These are phyloP conservation scores for Aspergillus haitiensis DNA, from an alignment of 495 filamentous ascomycete species.

Conservation along the genomic window DNA sequence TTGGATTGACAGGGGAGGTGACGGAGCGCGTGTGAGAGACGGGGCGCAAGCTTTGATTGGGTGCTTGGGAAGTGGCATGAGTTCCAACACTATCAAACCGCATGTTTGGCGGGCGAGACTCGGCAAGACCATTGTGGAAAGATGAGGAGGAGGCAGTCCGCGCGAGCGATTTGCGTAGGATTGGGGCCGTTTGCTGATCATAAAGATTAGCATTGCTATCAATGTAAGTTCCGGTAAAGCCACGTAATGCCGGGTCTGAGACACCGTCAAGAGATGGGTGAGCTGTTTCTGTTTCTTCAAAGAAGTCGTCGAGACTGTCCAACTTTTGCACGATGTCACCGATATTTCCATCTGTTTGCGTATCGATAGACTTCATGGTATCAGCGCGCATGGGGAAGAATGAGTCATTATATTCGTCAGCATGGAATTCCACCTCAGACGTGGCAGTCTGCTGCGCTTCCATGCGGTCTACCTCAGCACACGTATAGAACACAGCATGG, in stretches of 20 bases:
- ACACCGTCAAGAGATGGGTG: slow-evolving; percentile 45
- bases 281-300: slow-evolving; percentile 64
- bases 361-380: slow-evolving; percentile 91
- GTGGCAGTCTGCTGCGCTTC: slow-evolving; percentile 63
- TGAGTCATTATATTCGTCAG: slow-evolving; percentile 78
- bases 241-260: slow-evolving; percentile 57
- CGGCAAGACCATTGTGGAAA: slow-evolving; percentile 86
- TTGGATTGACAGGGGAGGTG: slow-evolving; percentile 65
- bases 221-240: slow-evolving; percentile 62
- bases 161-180: slow-evolving; percentile 77
- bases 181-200: slow-evolving; percentile 90
- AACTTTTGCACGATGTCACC: slow-evolving; percentile 87
- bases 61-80: slow-evolving; percentile 47
- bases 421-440: slow-evolving; percentile 87
- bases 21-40: slow-evolving; percentile 69
- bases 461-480: slow-evolving; percentile 60
- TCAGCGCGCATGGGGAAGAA: slow-evolving; percentile 81
- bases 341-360: slow-evolving; percentile 71
- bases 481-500: slow-evolving; percentile 95
- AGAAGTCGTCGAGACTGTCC: slow-evolving; percentile 93
- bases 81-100: slow-evolving; percentile 62
- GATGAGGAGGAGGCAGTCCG: slow-evolving; percentile 70
- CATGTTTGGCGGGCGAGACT: slow-evolving; percentile 59
- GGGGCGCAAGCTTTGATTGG: slow-evolving; percentile 45
- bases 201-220: slow-evolving; percentile 85